Evolutionary conservation across 306 rosid species (phyloP), one percentile per base, ranked within the genome.

Genomic region (Trichosanthes truncata): DNA sequence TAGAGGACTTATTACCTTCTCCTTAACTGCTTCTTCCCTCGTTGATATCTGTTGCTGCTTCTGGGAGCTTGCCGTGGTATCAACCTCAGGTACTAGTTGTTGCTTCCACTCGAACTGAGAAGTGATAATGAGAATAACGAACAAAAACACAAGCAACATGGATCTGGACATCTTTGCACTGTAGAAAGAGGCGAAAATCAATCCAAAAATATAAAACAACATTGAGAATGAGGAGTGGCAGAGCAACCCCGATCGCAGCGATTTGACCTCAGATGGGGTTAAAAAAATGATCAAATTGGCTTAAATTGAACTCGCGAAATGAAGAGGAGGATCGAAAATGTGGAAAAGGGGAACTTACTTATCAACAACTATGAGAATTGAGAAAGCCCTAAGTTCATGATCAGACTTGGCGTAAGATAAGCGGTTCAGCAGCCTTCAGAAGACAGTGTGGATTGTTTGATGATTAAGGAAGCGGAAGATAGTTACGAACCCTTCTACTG

Each of bases 31-130:
- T 81, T 91, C 95, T 84, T 93, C 89, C 63, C 88, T 81, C 75
- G 86, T 85, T 55, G 93, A 84, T 74, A 87, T 81, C 63, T 82
- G 93, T 9, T 74, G 88, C 84, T 90, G 95, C 87, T 93, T 90
- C 71, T 89, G 86, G 13, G 92, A 82, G 53, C 67, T 65, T 6
- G 90, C 85, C 74, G 82, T 80, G 23, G 86, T 60, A 25, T 90
- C 92, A 63, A 87, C 89, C 82, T 91, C 98, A 74, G 84, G 52
- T 57, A 89, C 96, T 79, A 91, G 89, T 81, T 80, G 97, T 78
- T 90, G 97, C 76, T 81, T 91, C 98, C 98, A 91, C 85, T 93
- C 98, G 63, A 93, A 91, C 85, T 91, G 96, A n/a, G 97, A 91
- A 57, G 98, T 90, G 81, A 93, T 90, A 79, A 93, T 91, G 71